Conservation (phyloP, 2,329 filamentous ascomycete species). For the Camillea tinctor region DNA sequence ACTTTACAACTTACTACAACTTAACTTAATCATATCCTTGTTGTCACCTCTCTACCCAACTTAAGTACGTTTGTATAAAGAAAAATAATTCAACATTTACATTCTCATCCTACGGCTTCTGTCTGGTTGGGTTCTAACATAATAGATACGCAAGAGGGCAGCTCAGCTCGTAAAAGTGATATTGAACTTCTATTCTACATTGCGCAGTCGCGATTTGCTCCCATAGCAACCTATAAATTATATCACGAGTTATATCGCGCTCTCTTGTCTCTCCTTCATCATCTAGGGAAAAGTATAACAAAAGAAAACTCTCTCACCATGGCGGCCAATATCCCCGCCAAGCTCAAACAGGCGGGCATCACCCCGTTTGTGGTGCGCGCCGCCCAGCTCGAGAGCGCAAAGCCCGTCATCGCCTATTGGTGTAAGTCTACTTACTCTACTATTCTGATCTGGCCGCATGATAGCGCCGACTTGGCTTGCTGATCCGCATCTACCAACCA, state of each 20-base stretch:
- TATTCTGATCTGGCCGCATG: background rate
- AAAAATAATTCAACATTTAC: too few relatives aligned
- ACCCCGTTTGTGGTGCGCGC: slow-evolving; percentile 81
- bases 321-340: slow-evolving; percentile 68
- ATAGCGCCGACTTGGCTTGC: background rate
- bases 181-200: too few relatives aligned
- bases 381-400: slow-evolving; percentile 77
- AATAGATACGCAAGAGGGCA: too few relatives aligned
- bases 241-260: too few relatives aligned
- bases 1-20: background rate
- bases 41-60: too few relatives aligned
- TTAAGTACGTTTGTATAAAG: too few relatives aligned
- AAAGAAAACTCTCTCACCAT: slow-evolving; percentile 57
- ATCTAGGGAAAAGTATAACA: background rate
- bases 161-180: too few relatives aligned
- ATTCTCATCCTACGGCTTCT: too few relatives aligned
- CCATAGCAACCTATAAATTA: too few relatives aligned
- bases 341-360: slow-evolving; percentile 78
- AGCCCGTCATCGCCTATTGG: slow-evolving; percentile 93
- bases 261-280: background rate
- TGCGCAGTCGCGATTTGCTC: too few relatives aligned
- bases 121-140: too few relatives aligned
- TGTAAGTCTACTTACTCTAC: slow-evolving; percentile 56
- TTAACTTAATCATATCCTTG: too few relatives aligned
- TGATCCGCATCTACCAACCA: slow-evolving; percentile 36